Conservation (phyloP, 208 protist genomes). For the Leptomonas pyrrhocoris region DNA sequence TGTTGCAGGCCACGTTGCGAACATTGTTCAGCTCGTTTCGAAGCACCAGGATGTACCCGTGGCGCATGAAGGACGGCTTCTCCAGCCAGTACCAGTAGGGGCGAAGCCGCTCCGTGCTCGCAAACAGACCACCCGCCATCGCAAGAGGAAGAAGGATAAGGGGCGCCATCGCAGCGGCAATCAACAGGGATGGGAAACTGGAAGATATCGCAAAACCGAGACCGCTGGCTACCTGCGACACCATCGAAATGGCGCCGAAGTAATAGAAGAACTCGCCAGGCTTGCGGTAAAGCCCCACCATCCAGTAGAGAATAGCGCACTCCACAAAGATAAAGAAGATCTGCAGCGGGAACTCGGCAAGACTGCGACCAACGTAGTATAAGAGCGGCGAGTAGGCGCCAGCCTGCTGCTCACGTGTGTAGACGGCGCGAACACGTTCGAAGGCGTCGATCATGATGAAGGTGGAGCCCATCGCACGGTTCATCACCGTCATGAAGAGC, state of each 20-base stretch:
- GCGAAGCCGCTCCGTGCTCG: slow-evolving; percentile 58
- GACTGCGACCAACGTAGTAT: slow-evolving; percentile 44
- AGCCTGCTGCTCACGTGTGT: slow-evolving; percentile 66
- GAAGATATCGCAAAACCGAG: slow-evolving; percentile 66
- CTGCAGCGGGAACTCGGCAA: slow-evolving; percentile 62
- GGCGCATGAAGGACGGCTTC: slow-evolving; percentile 71
- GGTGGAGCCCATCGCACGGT: slow-evolving; percentile 54
- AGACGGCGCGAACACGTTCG: slow-evolving; percentile 47
- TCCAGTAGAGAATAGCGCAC: slow-evolving; percentile 70
- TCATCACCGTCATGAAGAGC: slow-evolving; percentile 68
- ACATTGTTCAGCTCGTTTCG: slow-evolving; percentile 63
- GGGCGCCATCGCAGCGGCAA: slow-evolving; percentile 52
- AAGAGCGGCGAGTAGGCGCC: slow-evolving; percentile 67
- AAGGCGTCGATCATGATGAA: slow-evolving; percentile 67
- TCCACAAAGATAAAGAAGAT: slow-evolving; percentile 50
- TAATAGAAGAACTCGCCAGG: slow-evolving; percentile 68
- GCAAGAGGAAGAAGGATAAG: slow-evolving; percentile 64
- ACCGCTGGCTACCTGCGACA: slow-evolving; percentile 49
- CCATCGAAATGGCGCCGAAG: slow-evolving; percentile 43
- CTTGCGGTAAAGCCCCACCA: slow-evolving; percentile 45
- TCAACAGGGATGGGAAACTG: slow-evolving; percentile 27
- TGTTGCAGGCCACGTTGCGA: slow-evolving; percentile 30
- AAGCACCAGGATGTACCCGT: slow-evolving; percentile 62
- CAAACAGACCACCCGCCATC: slow-evolving; percentile 65
- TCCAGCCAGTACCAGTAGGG: slow-evolving; percentile 85